These are phyloP conservation scores for Sphaerulina vaccinii DNA, from an alignment of 2,329 filamentous ascomycete species.

Conservation along the genomic window DNA sequence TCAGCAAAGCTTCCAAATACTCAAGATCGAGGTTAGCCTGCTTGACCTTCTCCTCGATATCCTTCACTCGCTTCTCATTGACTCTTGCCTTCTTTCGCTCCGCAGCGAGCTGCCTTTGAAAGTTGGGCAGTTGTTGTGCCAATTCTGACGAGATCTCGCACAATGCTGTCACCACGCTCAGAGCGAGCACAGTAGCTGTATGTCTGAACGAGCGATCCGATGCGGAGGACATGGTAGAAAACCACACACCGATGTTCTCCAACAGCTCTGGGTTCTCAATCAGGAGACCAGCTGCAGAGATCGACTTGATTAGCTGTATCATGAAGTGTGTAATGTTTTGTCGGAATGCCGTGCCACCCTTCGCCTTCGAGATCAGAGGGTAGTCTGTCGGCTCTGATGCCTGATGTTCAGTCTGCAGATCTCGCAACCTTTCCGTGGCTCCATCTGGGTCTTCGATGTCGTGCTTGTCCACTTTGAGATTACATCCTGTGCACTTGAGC, in stretches of 20 bases:
- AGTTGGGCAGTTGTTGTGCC: slow-evolving; percentile 69
- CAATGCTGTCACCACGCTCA: slow-evolving; percentile 75
- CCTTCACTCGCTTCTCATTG: slow-evolving; percentile 75
- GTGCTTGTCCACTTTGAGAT: slow-evolving; percentile 72
- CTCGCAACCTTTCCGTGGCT: slow-evolving; percentile 70
- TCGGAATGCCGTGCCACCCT: slow-evolving; percentile 71
- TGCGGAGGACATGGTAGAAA: slow-evolving; percentile 86
- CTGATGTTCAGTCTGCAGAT: slow-evolving; percentile 86
- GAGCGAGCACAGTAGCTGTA: slow-evolving; percentile 80
- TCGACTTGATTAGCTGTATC: slow-evolving; percentile 68
- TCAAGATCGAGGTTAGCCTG: slow-evolving; percentile 70
- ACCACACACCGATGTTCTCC: slow-evolving; percentile 87
- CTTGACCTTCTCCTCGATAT: slow-evolving; percentile 69
- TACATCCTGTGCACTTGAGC: slow-evolving; percentile 71
- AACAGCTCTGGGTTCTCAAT: slow-evolving; percentile 75
- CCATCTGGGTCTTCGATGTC: slow-evolving; percentile 91
- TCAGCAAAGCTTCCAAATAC: slow-evolving; percentile 68
- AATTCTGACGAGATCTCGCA: slow-evolving; percentile 71
- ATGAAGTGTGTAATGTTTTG: slow-evolving; percentile 77
- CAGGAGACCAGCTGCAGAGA: slow-evolving; percentile 78
- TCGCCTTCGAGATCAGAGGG: slow-evolving; percentile 80
- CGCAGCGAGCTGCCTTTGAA: slow-evolving; percentile 73
- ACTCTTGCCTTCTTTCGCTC: slow-evolving; percentile 70
- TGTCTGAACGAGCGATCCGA: slow-evolving; percentile 87
- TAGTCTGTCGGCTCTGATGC: slow-evolving; percentile 76